These are phyloP conservation scores for Syzygium oleosum DNA, from an alignment of 345 rosid genomes.

Conservation along the genomic window DNA sequence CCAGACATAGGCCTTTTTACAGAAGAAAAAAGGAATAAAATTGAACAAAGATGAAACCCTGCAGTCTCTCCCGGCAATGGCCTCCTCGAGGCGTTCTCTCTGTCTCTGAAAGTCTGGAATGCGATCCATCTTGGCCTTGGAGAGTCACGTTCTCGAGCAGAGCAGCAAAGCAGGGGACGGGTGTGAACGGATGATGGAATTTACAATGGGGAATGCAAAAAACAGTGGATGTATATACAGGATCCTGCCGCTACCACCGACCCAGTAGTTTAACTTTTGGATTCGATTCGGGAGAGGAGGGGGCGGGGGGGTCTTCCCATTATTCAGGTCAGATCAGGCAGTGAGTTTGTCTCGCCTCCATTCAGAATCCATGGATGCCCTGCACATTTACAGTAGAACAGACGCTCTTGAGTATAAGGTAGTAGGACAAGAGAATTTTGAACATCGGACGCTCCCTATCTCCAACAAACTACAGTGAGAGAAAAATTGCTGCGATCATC, in stretches of 20 bases:
- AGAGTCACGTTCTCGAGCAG: background rate
- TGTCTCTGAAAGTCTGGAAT: background rate
- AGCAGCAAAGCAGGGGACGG: background rate
- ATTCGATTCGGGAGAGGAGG: background rate
- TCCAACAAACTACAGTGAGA: background rate
- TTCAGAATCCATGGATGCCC: slow-evolving; percentile 67
- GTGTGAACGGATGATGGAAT: background rate
- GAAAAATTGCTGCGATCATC: background rate
- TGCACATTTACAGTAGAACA: slow-evolving; percentile 8
- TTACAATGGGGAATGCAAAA: background rate
- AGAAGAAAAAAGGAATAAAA: background rate
- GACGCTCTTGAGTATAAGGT: background rate
- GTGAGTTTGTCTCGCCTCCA: slow-evolving; percentile 36
- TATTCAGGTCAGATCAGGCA: slow-evolving; percentile 6
- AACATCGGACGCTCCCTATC: background rate
- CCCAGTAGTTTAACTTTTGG: background rate
- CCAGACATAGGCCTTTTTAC: background rate
- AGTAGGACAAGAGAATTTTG: background rate
- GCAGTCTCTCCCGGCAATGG: background rate
- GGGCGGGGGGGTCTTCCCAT: background rate
- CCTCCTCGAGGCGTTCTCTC: background rate
- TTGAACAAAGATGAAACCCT: background rate
- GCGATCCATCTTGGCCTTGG: background rate
- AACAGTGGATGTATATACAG: background rate
- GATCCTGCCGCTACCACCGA: background rate